Percentiles rank a stretch among this genome's conserved stretches.
phyloP scores from a whole-genome alignment of 495 filamentous ascomycete genomes.

The Talaromyces stipitatus region DNA sequence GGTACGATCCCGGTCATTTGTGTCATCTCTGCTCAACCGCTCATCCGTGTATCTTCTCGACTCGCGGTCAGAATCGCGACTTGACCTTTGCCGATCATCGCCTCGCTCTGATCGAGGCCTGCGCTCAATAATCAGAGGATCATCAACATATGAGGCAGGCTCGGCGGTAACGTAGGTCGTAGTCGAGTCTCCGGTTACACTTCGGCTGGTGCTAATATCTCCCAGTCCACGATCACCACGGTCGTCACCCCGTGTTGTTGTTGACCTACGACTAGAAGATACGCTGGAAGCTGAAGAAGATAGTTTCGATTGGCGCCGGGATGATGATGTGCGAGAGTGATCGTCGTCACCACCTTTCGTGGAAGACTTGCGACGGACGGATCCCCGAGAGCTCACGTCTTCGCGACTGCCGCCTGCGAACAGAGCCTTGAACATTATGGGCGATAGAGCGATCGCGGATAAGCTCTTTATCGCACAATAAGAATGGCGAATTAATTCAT shows the following conservation, averaged over 20 bases:
- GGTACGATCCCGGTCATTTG: constrained; percentile 19
- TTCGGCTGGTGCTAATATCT: constrained; percentile 31
- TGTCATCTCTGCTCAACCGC: constrained; percentile 9
- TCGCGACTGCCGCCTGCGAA: constrained; percentile 25
- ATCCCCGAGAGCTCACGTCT: constrained; percentile 4
- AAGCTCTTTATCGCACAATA: constrained; percentile 10
- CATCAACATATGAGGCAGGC: constrained; percentile 21
- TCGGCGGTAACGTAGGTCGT: constrained; percentile 49
- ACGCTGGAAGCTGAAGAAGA: constrained; percentile 14
- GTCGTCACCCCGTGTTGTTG: constrained; percentile 49
- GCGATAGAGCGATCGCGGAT: constrained; percentile 19
- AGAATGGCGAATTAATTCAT: constrained; percentile 5
- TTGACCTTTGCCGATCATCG: constrained; percentile 24
- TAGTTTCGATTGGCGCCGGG: constrained; percentile 1
- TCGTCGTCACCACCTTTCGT: constrained; percentile 7
- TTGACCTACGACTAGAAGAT: constrained; percentile 39
- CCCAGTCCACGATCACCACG: constrained; percentile 41
- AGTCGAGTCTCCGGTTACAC: constrained; percentile 37
- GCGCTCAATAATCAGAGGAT: constrained; percentile 18
- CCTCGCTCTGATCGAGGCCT: constrained; percentile 14
- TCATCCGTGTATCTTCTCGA: constrained; percentile 12
- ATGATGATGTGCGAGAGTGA: constrained; percentile 15
- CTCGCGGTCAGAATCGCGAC: constrained; percentile 25
- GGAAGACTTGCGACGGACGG: constrained; percentile 26
- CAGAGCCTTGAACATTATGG: constrained; percentile 40